phyloP scores from a whole-genome alignment of 1,139 yeast species.

The Lodderomyces parapsilosis region DNA sequence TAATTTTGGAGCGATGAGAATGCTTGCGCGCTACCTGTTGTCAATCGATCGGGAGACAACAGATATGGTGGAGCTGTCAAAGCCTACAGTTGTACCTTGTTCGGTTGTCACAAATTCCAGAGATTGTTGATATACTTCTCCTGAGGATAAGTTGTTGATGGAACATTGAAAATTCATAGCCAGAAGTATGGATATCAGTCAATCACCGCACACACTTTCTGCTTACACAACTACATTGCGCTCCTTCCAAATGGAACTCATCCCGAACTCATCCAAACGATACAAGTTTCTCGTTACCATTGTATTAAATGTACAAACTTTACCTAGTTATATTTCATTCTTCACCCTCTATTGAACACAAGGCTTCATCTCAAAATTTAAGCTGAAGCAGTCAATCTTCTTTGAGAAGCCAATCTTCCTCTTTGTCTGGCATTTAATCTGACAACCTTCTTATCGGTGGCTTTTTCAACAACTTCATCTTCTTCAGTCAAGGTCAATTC shows the following conservation, averaged over 20 bases:
- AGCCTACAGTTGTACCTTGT: no score
- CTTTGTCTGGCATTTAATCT: slow-evolving; percentile 88
- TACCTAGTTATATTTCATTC: background rate
- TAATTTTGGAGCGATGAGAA: slow-evolving; percentile 1
- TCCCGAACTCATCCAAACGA: background rate
- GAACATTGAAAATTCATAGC: no score
- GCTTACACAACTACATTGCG: no score
- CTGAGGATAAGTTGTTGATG: no score
- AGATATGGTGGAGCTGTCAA: no score
- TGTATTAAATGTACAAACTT: slow-evolving; percentile 4
- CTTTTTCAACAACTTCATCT: slow-evolving; percentile 92
- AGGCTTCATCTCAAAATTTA: slow-evolving; percentile 7
- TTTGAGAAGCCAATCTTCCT: slow-evolving; percentile 88
- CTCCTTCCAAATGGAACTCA: background rate
- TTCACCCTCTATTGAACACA: background rate
- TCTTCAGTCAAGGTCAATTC: slow-evolving; percentile 96
- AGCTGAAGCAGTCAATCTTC: slow-evolving; percentile 32
- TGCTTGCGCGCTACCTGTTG: background rate
- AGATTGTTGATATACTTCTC: no score
- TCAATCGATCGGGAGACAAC: no score
- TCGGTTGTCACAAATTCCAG: no score
- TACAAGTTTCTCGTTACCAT: background rate
- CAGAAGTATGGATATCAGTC: no score
- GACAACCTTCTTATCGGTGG: slow-evolving; percentile 78
- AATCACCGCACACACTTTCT: no score